Base-by-base conservation (phyloP, 139 green algal species). In the Chlorella ohadii region DNA sequence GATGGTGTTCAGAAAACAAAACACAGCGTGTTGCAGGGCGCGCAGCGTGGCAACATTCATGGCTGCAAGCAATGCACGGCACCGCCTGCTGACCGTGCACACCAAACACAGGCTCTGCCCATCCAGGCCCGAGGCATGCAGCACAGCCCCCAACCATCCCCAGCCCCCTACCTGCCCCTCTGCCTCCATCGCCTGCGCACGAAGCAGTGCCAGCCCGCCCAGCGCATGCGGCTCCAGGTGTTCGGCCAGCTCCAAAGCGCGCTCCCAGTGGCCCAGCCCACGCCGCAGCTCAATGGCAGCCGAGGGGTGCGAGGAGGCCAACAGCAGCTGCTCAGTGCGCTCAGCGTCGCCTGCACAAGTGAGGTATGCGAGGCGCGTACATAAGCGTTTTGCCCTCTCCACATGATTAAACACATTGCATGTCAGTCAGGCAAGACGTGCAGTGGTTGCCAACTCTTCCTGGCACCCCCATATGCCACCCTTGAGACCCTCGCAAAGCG, bases 251-350 rank as follows among this genome's bases (percentile, higher is more conserved):
- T 89, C 89, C 39, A 96, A 84, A 23, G 94, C 94, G 74, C 94
- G 78, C 19, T 91, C 82, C 94, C 94, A 97, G 72, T 96, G 92
- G 88, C 94, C 94, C 65, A 95, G 87, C 85, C 95, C 90, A 71
- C 90, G 91, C 12, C 92, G 89, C 93, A 96, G 93, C 89, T 96
- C 91, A 66, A 97, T 87, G 22, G 94, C 94, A 7, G 91, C 90
- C 20, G 87, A 77, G 1, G 93, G 92, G 20, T 82, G 34, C n/a
- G 79, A 88, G 84, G 82, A 91, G 71, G 80, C 83, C 65, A 96
- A 85, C 79, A 97, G 93, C 79, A 95, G 88, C 88, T 95, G 89
- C 94, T 97, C 87, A 33, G 86, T 92, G 63, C 83, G 65, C 27
- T 90, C 81, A 61, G 90, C 88, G 81, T 96, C 91, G 27, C 76